Evolutionary conservation across 1,284 basidiomycete species (phyloP).

Genomic region (Apiotrichum sp.): DNA sequence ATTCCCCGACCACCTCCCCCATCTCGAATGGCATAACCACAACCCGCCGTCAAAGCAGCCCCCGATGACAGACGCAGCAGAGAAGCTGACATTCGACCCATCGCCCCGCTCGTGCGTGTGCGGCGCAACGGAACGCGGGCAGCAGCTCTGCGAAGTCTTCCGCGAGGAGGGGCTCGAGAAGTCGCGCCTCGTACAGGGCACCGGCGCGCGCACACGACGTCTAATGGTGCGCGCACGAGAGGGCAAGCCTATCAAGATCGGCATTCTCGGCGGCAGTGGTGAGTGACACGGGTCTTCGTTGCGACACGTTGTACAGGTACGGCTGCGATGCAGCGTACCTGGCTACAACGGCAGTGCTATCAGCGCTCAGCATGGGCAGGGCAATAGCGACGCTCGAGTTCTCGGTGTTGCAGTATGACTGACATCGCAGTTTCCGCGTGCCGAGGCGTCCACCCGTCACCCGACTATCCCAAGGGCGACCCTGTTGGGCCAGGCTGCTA

Average conservation of each 20-base stretch:
- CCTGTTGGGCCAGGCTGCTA: constrained; percentile 44
- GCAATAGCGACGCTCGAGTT: background rate
- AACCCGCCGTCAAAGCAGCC: background rate
- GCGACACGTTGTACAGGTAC: too few species aligned
- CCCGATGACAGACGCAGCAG: too few species aligned
- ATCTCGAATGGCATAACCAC: constrained; percentile 3
- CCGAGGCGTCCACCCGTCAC: constrained; percentile 40
- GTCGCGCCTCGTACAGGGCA: constrained; percentile 29
- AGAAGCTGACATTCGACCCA: too few species aligned
- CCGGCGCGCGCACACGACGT: constrained; percentile 33
- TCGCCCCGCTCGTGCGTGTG: constrained; percentile 21
- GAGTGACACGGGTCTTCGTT: constrained; percentile 9
- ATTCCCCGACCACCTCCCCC: constrained; percentile 27
- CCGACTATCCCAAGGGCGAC: constrained; percentile 38
- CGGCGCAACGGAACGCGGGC: constrained; percentile 28
- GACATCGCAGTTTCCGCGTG: constrained; percentile 40
- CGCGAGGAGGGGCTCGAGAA: constrained; percentile 27
- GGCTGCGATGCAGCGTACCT: too few species aligned
- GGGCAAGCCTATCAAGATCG: constrained; percentile 36
- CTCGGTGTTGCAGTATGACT: background rate
- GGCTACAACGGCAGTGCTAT: too few species aligned
- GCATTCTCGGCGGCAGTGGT: constrained; percentile 45
- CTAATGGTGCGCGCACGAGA: constrained; percentile 34
- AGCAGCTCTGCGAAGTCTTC: constrained; percentile 35
- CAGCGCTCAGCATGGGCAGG: too few species aligned